Conservation (phyloP, 2,329 filamentous ascomycete genomes). For the Xylaria digitata region DNA sequence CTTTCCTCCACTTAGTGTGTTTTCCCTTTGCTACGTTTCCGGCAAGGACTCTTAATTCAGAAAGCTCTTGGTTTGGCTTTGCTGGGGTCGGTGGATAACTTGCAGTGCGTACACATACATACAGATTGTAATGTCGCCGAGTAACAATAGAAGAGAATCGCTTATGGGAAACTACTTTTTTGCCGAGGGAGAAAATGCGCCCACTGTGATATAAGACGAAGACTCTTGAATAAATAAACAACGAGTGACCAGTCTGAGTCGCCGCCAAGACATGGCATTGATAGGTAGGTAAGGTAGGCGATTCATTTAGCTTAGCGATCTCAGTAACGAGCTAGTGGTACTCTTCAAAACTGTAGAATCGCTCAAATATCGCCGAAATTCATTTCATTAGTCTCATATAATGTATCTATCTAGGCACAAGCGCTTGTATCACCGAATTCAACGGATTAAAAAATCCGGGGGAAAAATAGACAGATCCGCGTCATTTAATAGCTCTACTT, state of each 20-base stretch:
- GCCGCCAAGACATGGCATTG: too few species aligned
- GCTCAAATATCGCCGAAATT: not conserved
- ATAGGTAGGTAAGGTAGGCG: too few species aligned
- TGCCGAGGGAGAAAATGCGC: not conserved
- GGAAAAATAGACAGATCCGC: not conserved
- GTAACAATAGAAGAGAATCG: slow-evolving; percentile 16
- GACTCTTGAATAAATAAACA: not conserved
- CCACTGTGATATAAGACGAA: not conserved
- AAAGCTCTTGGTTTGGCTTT: slow-evolving; percentile 4
- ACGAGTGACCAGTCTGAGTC: not conserved
- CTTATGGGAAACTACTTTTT: not conserved
- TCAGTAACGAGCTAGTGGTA: too few species aligned
- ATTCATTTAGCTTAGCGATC: not conserved
- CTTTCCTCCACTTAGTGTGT: slow-evolving; percentile 2
- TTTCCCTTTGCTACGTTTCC: not conserved
- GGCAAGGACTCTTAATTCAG: slow-evolving; percentile 6
- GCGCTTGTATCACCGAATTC: not conserved
- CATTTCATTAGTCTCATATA: slow-evolving; percentile 21
- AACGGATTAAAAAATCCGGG: not conserved
- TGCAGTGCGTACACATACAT: slow-evolving; percentile 20
- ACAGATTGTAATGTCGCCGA: slow-evolving; percentile 33
- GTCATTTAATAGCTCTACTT: not conserved
- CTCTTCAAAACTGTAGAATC: not conserved
- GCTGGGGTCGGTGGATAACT: slow-evolving; percentile 20
- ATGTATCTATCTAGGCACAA: slow-evolving; percentile 15